Base-by-base conservation (phyloP, 192 early-diverging fungal genomes). In the Rhizophagus prolifer region DNA sequence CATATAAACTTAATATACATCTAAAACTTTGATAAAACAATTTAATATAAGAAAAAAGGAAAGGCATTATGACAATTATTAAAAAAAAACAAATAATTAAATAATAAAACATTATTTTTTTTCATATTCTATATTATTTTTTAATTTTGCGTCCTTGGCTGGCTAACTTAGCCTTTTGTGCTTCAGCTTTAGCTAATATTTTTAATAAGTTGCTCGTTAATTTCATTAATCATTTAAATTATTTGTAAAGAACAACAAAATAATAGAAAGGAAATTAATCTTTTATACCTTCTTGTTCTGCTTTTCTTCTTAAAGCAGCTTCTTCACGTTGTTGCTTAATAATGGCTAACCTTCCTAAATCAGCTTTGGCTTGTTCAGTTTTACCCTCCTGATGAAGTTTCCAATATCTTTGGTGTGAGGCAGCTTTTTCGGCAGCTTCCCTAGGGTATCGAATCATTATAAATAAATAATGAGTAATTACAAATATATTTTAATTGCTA, bases 381-480 rank as follows among this genome's bases (percentile, higher is more conserved):
- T 87, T 85, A 61, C 86, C 86, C 61, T 83, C 84, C 73, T 78
- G 67, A 60, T 87, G 86, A 70, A 87, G 78, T 76, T 87, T 87
- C 84, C 81, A 84, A 80, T 87, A 87, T 67, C 79, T 78, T 66
- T 81, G 80, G 73, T 81, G 79, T 6, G 84, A 82, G 23, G 82
- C 86, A 73, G 80, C 86, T 80, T 87, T 87, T 70, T 85, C 86
- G 41, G 82, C 82, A 68, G 82, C 86, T 80, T 87, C 86, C 38
- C 86, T 85, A 41, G 23, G n/a, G n/a, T n/a, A n/a, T n/a, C 65
- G 9, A 64, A 50, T 75, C 7, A 74, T n/a, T 46, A 14, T 38
- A 41, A 46, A 63, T 62, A 21, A 19, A 25, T n/a, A 13, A 34
- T 34, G 4, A 2, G 31, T 36, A 16, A 28, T 19, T n/a, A 38